Conservation (phyloP, 2,329 filamentous ascomycete genomes). For the Dryadomyces sulphureus region DNA sequence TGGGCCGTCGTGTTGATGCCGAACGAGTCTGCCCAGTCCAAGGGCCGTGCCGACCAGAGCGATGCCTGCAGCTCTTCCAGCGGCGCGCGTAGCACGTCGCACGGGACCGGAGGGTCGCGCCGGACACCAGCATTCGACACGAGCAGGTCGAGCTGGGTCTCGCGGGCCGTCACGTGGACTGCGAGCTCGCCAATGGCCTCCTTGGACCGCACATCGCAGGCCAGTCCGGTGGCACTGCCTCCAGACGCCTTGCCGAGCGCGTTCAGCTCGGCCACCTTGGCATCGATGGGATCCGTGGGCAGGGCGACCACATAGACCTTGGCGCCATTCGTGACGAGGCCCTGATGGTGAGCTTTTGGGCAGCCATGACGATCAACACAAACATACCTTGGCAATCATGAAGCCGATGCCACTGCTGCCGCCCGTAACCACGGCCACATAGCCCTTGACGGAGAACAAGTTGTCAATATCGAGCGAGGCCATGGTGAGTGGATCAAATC, state of each 20-base stretch:
- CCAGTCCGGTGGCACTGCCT: conserved; percentile 19
- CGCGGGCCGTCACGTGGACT: conserved; percentile 33
- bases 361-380: background rate
- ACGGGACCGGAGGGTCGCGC: conserved; percentile 4
- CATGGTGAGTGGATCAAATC: conserved; percentile 2
- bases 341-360: conserved; percentile 12
- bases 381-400: conserved; percentile 14
- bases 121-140: conserved; percentile 9
- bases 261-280: conserved; percentile 43
- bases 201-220: conserved; percentile 48
- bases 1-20: conserved; percentile 60
- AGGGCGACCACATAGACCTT: conserved; percentile 59
- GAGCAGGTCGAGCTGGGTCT: conserved; percentile 33
- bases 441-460: conserved; percentile 14
- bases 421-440: conserved; percentile 19
- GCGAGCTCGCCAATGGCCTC: conserved; percentile 42
- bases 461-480: background rate
- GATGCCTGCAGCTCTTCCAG: conserved; percentile 16
- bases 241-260: conserved; percentile 28
- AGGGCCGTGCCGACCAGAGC: conserved; percentile 47
- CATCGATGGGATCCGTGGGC: conserved; percentile 44
- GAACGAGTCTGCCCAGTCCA: conserved; percentile 51
- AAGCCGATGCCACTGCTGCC: conserved; percentile 19
- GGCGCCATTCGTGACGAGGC: conserved; percentile 44
- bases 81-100: conserved; percentile 7